These are phyloP conservation scores for Fusarium sp. DNA, from an alignment of 2,329 filamentous ascomycete species.

Conservation along the genomic window DNA sequence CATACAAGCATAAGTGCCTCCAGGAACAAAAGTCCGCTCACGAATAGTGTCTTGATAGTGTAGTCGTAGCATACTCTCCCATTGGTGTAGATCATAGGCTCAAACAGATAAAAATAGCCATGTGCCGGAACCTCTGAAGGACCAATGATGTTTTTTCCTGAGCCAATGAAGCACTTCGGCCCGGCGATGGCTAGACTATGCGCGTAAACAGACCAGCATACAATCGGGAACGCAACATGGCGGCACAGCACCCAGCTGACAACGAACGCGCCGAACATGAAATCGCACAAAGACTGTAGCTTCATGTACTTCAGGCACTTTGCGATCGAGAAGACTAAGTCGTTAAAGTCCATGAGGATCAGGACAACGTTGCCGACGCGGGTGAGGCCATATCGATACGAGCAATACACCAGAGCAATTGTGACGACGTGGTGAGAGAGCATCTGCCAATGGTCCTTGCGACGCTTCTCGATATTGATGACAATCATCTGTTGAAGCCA, in stretches of 20 bases:
- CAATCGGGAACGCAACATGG: conserved; percentile 79
- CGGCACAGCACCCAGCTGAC: conserved; percentile 82
- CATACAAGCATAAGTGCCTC: conserved; percentile 84
- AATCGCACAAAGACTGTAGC: conserved; percentile 77
- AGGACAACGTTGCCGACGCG: conserved; percentile 88
- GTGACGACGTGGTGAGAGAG: conserved; percentile 93
- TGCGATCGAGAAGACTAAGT: conserved; percentile 71
- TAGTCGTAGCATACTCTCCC: conserved; percentile 82
- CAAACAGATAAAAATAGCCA: conserved; percentile 69
- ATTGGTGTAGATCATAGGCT: conserved; percentile 74
- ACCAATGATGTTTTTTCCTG: conserved; percentile 60
- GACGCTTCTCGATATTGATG: conserved; percentile 90
- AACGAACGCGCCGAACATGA: conserved; percentile 88
- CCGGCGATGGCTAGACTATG: conserved; percentile 40
- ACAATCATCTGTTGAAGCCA: conserved; percentile 94
- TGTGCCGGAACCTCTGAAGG: conserved; percentile 56
- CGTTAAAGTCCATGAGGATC: conserved; percentile 91
- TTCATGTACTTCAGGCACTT: conserved; percentile 94
- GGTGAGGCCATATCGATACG: conserved; percentile 86
- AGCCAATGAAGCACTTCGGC: conserved; percentile 74
- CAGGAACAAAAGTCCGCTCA: conserved; percentile 78
- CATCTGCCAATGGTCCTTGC: conserved; percentile 98
- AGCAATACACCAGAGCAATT: conserved; percentile 77
- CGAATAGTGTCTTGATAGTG: conserved; percentile 76
- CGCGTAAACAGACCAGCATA: conserved; percentile 75